phyloP scores from a whole-genome alignment of 2,329 filamentous ascomycete genomes.

The Pseudogymnoascus verrucosus region DNA sequence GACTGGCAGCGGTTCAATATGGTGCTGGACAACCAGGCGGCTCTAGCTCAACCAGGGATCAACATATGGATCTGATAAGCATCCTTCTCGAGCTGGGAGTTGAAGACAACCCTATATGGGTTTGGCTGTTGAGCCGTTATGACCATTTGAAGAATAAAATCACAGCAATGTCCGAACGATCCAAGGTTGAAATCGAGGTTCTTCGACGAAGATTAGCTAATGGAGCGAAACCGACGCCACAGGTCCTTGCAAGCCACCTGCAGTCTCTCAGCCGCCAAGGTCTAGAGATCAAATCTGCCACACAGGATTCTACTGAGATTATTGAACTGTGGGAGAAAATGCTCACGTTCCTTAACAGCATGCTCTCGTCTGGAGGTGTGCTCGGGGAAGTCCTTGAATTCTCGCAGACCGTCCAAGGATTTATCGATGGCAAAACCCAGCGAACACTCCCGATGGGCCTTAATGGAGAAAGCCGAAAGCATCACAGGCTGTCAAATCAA shows the following conservation, averaged over 20 bases:
- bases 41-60: constrained; percentile 52
- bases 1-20: constrained; percentile 61
- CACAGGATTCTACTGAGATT: constrained; percentile 71
- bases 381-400: constrained; percentile 87
- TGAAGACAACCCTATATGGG: constrained; percentile 92
- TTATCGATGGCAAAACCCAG: constrained; percentile 81
- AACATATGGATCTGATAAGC: constrained; percentile 83
- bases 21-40: constrained; percentile 29
- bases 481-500: constrained; percentile 70
- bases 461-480: constrained; percentile 69
- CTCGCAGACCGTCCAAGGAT: constrained; percentile 85
- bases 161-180: constrained; percentile 69
- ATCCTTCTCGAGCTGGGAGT: constrained; percentile 89
- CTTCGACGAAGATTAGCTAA: constrained; percentile 72
- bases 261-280: constrained; percentile 63
- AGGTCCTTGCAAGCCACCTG: constrained; percentile 66
- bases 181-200: constrained; percentile 86
- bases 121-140: constrained; percentile 86
- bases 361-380: constrained; percentile 73
- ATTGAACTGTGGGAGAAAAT: constrained; percentile 93
- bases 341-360: constrained; percentile 59
- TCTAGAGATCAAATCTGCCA: constrained; percentile 50
- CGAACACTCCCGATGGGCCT: constrained; percentile 70
- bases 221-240: constrained; percentile 61
- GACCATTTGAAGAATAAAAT: constrained; percentile 86